Conservation (phyloP, 2,329 filamentous ascomycete species). For the Stachybotrys elegans region DNA sequence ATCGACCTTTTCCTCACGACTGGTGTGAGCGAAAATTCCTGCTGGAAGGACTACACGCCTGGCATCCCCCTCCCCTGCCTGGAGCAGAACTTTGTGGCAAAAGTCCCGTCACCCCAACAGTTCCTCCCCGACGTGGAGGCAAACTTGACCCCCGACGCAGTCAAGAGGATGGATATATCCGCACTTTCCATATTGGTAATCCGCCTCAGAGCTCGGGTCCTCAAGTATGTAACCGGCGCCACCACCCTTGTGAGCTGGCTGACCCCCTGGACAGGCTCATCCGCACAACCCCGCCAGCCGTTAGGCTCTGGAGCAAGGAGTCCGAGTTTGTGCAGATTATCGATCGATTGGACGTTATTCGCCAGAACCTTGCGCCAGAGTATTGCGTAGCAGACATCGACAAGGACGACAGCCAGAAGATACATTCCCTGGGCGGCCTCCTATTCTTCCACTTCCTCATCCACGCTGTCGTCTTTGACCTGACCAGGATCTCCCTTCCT, state of each 20-base stretch:
- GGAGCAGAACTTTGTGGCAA: constrained; percentile 11
- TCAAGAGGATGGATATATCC: constrained; percentile 12
- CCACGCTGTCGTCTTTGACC: constrained; percentile 17
- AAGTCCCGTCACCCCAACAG: constrained; percentile 3
- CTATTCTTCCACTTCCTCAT: constrained; percentile 19
- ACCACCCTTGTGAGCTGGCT: no score
- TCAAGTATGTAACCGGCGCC: constrained; percentile 14
- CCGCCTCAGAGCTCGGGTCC: constrained; percentile 12
- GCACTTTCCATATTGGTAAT: constrained; percentile 12
- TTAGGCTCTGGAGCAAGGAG: constrained; percentile 10
- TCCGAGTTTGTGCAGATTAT: constrained; percentile 15
- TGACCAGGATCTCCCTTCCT: constrained; percentile 16
- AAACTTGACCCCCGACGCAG: constrained; percentile 2
- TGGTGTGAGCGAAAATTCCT: constrained; percentile 15
- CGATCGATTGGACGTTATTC: constrained; percentile 12
- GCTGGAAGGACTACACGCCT: constrained; percentile 14
- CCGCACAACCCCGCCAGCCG: constrained; percentile 8
- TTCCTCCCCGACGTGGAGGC: constrained; percentile 11
- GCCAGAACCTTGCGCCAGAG: constrained; percentile 13
- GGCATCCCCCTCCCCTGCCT: constrained; percentile 14
- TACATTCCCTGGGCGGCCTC: constrained; percentile 13
- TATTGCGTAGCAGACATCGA: constrained; percentile 15
- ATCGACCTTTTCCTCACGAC: constrained; percentile 14
- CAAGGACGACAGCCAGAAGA: constrained; percentile 13
- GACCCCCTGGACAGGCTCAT: constrained; percentile 17